Evolutionary conservation across 2,329 filamentous ascomycete genomes (phyloP), one percentile per base, ranked within the genome.

Genomic region (Colletotrichum gloeosporioides): DNA sequence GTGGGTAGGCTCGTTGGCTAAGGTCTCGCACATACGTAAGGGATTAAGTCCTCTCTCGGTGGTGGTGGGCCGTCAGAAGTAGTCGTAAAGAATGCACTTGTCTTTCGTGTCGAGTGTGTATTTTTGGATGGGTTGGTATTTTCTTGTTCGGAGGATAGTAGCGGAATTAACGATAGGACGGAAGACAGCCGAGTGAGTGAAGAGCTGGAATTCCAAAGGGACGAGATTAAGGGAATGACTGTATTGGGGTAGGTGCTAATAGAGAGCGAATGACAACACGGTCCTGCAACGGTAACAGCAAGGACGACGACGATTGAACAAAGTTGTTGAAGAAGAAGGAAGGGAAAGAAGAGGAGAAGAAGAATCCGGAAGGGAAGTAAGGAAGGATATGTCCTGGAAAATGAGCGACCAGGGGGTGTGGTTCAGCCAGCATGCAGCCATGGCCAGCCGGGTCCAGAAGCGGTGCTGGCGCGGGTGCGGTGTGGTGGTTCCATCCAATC

Each of bases 151-250:
- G 39, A 44, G 36, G 44, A 69, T 75, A 75, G 72, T 73, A 81
- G 81, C 79, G 79, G 75, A 79, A 81, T 80, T 84, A 88, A 88
- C 79, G 87, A 88, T 80, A 79, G 87, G 86, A 88, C 85, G 84
- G 86, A 80, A 81, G 83, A 84, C 86, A 85, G 85, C 86, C 83
- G 82, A 87, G 86, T 84, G 87, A 88, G 82, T 87, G 86, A 57
- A 87, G 87, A 69, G 85, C 82, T 85, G 86, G 86, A 80, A 82
- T 85, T 78, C 86, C 81, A 78, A 79, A 76, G 57, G 71, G 61
- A 76, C 77, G 64, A 69, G 73, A 70, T 65, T 71, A 72, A 76
- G 76, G 67, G 79, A 82, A 78, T 79, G 80, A 80, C 79, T 76
- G 69, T 77, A 80, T 22, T 53, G 79, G 79, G 78, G 79, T 39